Evolutionary conservation across 768 basidiomycete genomes (phyloP), one percentile per base, ranked within the genome.

Genomic region (Lactarius hatsudake): DNA sequence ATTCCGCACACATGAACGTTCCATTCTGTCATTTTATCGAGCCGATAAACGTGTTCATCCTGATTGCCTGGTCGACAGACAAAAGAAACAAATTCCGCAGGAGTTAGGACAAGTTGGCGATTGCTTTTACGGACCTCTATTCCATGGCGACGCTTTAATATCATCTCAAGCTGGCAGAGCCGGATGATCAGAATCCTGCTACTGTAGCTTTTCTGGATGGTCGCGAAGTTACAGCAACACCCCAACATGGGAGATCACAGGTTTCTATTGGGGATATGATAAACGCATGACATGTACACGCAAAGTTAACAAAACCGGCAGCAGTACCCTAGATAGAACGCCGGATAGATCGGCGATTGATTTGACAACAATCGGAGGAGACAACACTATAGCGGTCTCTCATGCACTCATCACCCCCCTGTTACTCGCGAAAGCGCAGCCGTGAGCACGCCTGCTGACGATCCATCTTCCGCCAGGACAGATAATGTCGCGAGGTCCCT

Each of bases 401-500:
- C 13, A 10, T 36, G 15, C 48, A 23, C 42, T 43, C 57, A 3
- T 55, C 34, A 60, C 17, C 18, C 28, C 0, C 40, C 58, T 4
- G 59, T 43, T 45, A 48, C 45, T 45, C 67, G 63, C 9, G 67
- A 36, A 5, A 68, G 36, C 1, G 67, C 67, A 2, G 67, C 67
- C 17, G 67, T 51, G 28, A 68, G 63, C 53, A 68, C 67, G 7
- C 67, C 59, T 0, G 67, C 67, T 2, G 67, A 68, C 3, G 67
- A 68, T 2, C 67, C 67, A 23, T 68, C 67, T 54, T 68, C 67
- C 12, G 67, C 67, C 6, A 68, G 59, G 5, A 68, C 67, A 12
- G 67, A 40, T n/a, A 68, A 56, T 10, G 34, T 43, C 5, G 67
- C 59, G 18, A 75, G 54, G 63, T 78, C 74, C 26, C 67, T 58